Conservation (phyloP, 2,329 filamentous ascomycete genomes). For the Coleophoma crateriformis region DNA sequence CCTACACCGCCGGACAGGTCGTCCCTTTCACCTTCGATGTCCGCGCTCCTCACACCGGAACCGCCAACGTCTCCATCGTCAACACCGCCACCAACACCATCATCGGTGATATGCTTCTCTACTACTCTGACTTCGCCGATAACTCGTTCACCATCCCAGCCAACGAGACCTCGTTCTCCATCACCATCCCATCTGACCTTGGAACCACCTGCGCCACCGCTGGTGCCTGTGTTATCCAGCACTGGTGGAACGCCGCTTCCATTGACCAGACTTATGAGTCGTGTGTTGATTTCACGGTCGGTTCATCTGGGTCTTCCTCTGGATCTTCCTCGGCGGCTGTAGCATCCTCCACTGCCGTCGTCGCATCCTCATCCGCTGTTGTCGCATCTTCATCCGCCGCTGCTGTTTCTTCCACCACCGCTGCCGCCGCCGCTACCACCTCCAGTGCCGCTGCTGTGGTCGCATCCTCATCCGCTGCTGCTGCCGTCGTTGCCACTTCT, state of each 20-base stretch:
- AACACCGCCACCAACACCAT: slow-evolving; percentile 41
- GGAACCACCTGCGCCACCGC: slow-evolving; percentile 23
- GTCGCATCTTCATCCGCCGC: not conserved
- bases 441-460: not conserved
- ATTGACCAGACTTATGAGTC: slow-evolving; percentile 52
- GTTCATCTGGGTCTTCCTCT: slow-evolving; percentile 3
- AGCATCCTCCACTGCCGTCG: not conserved
- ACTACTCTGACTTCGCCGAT: slow-evolving; percentile 44
- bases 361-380: not conserved
- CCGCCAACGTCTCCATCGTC: slow-evolving; percentile 49
- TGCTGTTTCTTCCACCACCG: not conserved
- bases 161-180: slow-evolving; percentile 41
- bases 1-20: slow-evolving; percentile 36
- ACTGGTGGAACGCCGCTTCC: slow-evolving; percentile 44
- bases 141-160: slow-evolving; percentile 33
- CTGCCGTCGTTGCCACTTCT: not conserved
- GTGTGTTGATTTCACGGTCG: slow-evolving; percentile 43
- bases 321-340: slow-evolving; percentile 3
- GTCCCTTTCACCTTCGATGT: slow-evolving; percentile 36
- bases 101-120: slow-evolving; percentile 40
- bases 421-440: slow-evolving; percentile 3
- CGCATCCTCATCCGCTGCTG: not conserved
- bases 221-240: slow-evolving; percentile 38
- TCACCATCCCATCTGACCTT: slow-evolving; percentile 47
- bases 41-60: slow-evolving; percentile 45